Conservation (phyloP, 139 green algal species). For the Penium margaritaceum region DNA sequence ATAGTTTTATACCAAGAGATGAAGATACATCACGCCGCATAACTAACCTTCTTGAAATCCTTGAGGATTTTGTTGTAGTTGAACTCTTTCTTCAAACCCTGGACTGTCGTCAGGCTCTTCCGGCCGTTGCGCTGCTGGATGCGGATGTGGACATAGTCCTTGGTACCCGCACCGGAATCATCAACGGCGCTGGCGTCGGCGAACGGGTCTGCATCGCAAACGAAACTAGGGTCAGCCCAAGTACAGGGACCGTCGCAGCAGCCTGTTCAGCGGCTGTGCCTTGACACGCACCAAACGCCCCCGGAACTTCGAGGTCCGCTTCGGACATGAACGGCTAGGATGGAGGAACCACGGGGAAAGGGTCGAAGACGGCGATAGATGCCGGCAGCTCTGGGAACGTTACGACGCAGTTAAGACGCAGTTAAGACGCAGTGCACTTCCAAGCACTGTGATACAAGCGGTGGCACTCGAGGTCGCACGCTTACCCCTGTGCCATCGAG, state of each 20-base stretch:
- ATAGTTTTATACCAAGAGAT: too few species aligned
- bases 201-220: conserved; percentile 48
- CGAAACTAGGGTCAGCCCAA: too few species aligned
- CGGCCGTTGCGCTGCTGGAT: conserved; percentile 95
- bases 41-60: conserved; percentile 95
- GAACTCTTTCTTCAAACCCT: conserved; percentile 70
- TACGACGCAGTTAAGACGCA: too few species aligned
- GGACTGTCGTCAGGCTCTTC: conserved; percentile 94
- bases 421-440: too few species aligned
- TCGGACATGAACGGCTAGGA: conserved; percentile 13
- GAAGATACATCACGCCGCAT: too few species aligned
- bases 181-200: conserved; percentile 39
- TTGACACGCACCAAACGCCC: neutral
- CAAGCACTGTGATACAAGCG: too few species aligned
- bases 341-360: too few species aligned
- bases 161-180: conserved; percentile 15
- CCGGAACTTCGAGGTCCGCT: neutral
- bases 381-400: too few species aligned
- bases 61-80: conserved; percentile 99
- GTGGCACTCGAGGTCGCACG: too few species aligned
- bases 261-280: neutral
- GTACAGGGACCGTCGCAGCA: neutral
- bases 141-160: conserved; percentile 63
- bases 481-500: too few species aligned
- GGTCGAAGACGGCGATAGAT: too few species aligned